Base-by-base conservation (phyloP, 2,329 filamentous ascomycete genomes). In the Harringtonia aguacate region DNA sequence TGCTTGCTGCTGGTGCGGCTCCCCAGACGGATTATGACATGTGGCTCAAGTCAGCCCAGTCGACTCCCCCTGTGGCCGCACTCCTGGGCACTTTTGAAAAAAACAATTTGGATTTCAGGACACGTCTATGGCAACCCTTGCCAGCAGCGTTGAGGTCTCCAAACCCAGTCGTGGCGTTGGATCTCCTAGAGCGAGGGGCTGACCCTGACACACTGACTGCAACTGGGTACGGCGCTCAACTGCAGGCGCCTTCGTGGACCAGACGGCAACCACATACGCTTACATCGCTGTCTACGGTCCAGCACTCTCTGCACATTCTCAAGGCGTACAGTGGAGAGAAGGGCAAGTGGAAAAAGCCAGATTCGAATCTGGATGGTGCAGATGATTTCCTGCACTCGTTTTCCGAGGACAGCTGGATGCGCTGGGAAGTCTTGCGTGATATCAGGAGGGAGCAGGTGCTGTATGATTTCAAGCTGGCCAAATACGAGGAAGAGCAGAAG, bases 1-100 rank as follows among this genome's bases (percentile, higher is more conserved):
- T 92, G 3, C 68, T 92, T 1, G 68, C 77, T 3, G 64, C 69
- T 7, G 85, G 84, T 2, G 79, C 82, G 2, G 62, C 69, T 1
- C 62, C 76, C 0, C 59, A 70, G 0, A 68, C 88, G 29, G 69
- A 77, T 8, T 83, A 81, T 47, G 76, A 80, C 28, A 67, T 67
- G 4, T 88, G 78, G 71, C 61, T 82, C 34, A 80, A 79, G 54
- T 65, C 72, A 0, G 70, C 66, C 13, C 70, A 69, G 48, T 58
- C 75, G 30, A 64, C 63, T 0, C 4, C 64, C 60, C 35, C 53
- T 67, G 20, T 55, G 57, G 18, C 51, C 53, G 3, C 55, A 4
- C 13, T 67, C 4, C 52, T 64, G n/a, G 10, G 10, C 18, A 61
- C 54, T 15, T 56, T 68, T 1, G 72, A 81, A 20, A 40, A 58